Base-by-base conservation (phyloP, 257 asterid genomes). In the Gentiana straminea region DNA sequence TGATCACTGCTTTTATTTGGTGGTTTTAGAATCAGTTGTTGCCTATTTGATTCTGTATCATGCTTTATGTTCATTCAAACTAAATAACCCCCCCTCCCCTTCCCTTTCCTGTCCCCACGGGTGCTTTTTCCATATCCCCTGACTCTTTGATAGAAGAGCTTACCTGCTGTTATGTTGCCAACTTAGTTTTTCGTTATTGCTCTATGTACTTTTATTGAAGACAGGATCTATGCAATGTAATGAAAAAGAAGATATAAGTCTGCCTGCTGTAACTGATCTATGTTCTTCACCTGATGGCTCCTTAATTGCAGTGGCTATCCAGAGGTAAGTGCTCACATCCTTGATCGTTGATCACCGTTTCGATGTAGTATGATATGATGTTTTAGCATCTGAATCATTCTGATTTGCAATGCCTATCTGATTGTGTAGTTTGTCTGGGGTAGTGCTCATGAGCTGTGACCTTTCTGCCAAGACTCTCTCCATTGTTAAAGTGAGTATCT, bases 201-300 rank as follows among this genome's bases (percentile, higher is more conserved):
- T 11, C 9, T 41, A 10, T 41, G 5, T 41, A 41, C 46, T 51
- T 43, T 74, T 73, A 69, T 34, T 79, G 75, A 79, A 82, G 94
- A 88, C 84, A 73, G 94, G 77, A 59, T 66, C 64, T 61, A 57
- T 49, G 61, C 58, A 72, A 70, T 76, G 82, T 65, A 63, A 71
- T 55, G 79, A 70, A 65, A 61, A 59, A 54, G 73, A 78, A 70
- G 84, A 72, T 35, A 85, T 76, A 62, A 58, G 64, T 13, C 60
- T 67, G 67, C 80, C 80, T 49, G 89, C 94, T 12, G 73, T 91
- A 35, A 88, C 94, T 9, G 94, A 81, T 77, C 70, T 92, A 33
- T 80, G 85, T 59, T 64, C 84, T 54, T 73, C 81, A 47, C 68
- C 73, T 52, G 82, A 77, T 74, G 86, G 95, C 52, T 78, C 94